Conservation (phyloP, 2,329 filamentous ascomycete genomes). For the Exophiala sp. region DNA sequence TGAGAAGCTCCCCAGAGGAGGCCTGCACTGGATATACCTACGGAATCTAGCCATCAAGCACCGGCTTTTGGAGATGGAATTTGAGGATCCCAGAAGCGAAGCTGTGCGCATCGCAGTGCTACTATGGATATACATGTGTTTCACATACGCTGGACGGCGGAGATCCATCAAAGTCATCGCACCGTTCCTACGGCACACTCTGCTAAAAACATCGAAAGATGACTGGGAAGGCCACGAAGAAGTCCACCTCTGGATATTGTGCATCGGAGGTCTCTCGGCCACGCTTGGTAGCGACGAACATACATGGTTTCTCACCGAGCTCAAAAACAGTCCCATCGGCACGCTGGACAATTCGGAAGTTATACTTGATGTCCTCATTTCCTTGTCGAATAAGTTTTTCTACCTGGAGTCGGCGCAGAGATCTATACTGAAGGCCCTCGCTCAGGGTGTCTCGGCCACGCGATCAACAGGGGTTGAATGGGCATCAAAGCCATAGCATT, state of each 20-base stretch:
- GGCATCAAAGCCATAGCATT: no score
- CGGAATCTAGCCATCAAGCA: slow-evolving; percentile 18
- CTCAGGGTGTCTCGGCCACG: background rate
- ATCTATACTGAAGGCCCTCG: slow-evolving; percentile 3
- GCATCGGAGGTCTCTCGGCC: slow-evolving; percentile 9
- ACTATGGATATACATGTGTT: slow-evolving; percentile 16
- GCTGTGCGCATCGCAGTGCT: slow-evolving; percentile 10
- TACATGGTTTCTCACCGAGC: slow-evolving; percentile 5
- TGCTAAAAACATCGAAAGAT: slow-evolving; percentile 1
- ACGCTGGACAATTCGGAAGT: background rate
- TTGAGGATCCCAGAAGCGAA: slow-evolving; percentile 10
- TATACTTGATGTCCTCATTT: background rate
- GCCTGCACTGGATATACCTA: slow-evolving; percentile 17
- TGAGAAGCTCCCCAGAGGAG: slow-evolving; percentile 1
- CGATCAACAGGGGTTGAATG: no score
- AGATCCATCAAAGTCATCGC: slow-evolving; percentile 13
- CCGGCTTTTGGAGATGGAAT: slow-evolving; percentile 11
- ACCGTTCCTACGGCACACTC: slow-evolving; percentile 3
- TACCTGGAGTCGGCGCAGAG: slow-evolving; percentile 12
- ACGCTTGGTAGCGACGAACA: background rate
- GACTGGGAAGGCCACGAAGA: slow-evolving; percentile 14
- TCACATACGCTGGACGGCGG: slow-evolving; percentile 12
- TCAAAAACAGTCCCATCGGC: background rate
- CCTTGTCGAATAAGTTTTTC: slow-evolving; percentile 8
- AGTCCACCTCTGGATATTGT: slow-evolving; percentile 8